A percentile compares a stretch with the other conserved stretches of the same genome.
Conservation (phyloP, 2,329 filamentous ascomycete genomes). For the Pezicula carpinea region DNA sequence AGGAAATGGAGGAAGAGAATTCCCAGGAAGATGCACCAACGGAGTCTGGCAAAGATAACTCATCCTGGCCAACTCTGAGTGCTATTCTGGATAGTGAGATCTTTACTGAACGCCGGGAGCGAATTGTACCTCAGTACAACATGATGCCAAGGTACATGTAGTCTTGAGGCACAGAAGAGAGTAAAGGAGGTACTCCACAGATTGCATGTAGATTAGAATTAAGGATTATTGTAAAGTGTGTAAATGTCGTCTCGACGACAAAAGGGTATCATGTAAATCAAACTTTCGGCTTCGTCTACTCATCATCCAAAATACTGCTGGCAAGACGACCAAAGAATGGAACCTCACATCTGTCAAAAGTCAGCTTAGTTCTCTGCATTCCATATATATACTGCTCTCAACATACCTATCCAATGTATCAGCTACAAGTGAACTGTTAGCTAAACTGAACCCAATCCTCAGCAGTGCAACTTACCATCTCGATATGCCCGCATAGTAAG, state of each 20-base stretch:
- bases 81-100: slow-evolving; percentile 9
- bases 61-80: slow-evolving; percentile 14
- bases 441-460: not conserved
- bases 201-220: slow-evolving; percentile 6
- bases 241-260: slow-evolving; percentile 4
- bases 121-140: not conserved
- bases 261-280: slow-evolving; percentile 21
- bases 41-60: slow-evolving; percentile 1
- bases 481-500: slow-evolving; percentile 75
- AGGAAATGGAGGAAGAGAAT: slow-evolving; percentile 46
- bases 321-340: slow-evolving; percentile 83
- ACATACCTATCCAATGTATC: slow-evolving; percentile 45
- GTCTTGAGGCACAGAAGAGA: not conserved
- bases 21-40: slow-evolving; percentile 9
- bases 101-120: not conserved
- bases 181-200: too few species aligned
- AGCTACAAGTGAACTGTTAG: slow-evolving; percentile 38
- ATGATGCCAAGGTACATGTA: slow-evolving; percentile 13
- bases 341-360: slow-evolving; percentile 51
- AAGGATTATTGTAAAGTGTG: slow-evolving; percentile 15
- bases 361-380: not conserved
- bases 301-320: slow-evolving; percentile 86
- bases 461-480: slow-evolving; percentile 51
- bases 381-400: not conserved
- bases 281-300: slow-evolving; percentile 33